Evolutionary conservation across 768 basidiomycete genomes (phyloP), one percentile per base, ranked within the genome.

Genomic region (Rhodotorula toruloides): DNA sequence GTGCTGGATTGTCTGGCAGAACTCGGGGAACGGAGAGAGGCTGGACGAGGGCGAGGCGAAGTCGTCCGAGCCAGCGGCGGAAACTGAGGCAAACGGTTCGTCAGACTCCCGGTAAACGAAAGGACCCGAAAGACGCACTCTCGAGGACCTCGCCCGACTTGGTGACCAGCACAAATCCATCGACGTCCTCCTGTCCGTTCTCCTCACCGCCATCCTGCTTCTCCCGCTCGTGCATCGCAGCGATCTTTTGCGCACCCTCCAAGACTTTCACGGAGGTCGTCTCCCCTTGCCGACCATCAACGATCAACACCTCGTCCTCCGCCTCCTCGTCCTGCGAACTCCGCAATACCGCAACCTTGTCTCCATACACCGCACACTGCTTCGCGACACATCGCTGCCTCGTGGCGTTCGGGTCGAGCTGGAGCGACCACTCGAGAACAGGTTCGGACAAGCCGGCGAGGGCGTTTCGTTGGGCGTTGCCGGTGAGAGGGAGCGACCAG

Each of bases 21-120:
- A 84, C 67, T 85, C 84, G 0, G 83, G 82, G 68, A 90, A 84
- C 2, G 77, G 70, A 8, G 62, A 22, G 25, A 71, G 59, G 13
- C 37, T 11, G n/a, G 21, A 81, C 73, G 27, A 77, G 67, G 73
- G 63, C 71, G 42, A 64, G 37, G 71, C 50, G 14, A 72, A 25
- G n/a, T 74, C 75, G 55, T 71, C 70, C n/a, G n/a, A n/a, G n/a
- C n/a, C n/a, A 8, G 22, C 19, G 11, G 65, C n/a, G 22, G 62
- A 57, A 6, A 44, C 10, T 10, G 60, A 13, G 39, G 27, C n/a
- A 29, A 34, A 29, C 39, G 14, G 9, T 43, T 0, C 7, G 40
- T 46, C 44, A 27, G 25, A 46, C n/a, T 16, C 14, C 16, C 27
- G 34, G 9, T 25, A 12, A 39, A 37, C 3, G 13, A n/a, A 9